These are phyloP conservation scores for Schizochytrium sp. DNA, from an alignment of 108 stramenopile genomes.

Conservation along the genomic window DNA sequence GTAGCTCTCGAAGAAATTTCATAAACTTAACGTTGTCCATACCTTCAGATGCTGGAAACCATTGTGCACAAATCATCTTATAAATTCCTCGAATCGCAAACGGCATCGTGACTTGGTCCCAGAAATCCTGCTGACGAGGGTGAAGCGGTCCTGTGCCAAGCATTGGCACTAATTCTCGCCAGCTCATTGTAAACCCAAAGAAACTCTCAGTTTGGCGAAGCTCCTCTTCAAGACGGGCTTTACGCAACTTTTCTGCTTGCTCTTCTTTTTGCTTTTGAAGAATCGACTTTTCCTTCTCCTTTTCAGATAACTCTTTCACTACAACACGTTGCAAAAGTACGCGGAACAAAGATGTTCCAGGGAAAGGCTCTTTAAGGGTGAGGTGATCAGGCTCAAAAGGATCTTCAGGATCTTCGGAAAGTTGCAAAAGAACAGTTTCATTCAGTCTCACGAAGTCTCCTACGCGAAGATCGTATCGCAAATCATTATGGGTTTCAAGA, in stretches of 20 bases:
- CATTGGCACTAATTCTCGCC: slow-evolving; percentile 48
- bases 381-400: slow-evolving; percentile 40
- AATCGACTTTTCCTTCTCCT: slow-evolving; percentile 30
- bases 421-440: background rate
- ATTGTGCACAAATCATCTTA: slow-evolving; percentile 33
- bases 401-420: slow-evolving; percentile 28
- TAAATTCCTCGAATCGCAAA: background rate
- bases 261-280: slow-evolving; percentile 46
- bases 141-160: slow-evolving; percentile 36
- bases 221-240: slow-evolving; percentile 19
- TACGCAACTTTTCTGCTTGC: slow-evolving; percentile 37
- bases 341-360: background rate
- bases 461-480: slow-evolving; percentile 1
- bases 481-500: background rate
- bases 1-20: slow-evolving; percentile 43
- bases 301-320: background rate
- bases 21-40: slow-evolving; percentile 51
- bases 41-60: slow-evolving; percentile 31
- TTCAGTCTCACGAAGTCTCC: slow-evolving; percentile 14
- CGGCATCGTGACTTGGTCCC: slow-evolving; percentile 13
- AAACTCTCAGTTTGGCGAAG: slow-evolving; percentile 42
- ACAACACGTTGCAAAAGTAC: background rate
- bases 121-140: slow-evolving; percentile 39
- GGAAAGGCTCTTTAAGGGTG: slow-evolving; percentile 22
- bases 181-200: background rate